A percentile compares a stretch with the other conserved stretches of the same genome.
These are phyloP conservation scores for Fusarium zealandicum DNA, from an alignment of 2,329 filamentous ascomycete species.

Conservation along the genomic window DNA sequence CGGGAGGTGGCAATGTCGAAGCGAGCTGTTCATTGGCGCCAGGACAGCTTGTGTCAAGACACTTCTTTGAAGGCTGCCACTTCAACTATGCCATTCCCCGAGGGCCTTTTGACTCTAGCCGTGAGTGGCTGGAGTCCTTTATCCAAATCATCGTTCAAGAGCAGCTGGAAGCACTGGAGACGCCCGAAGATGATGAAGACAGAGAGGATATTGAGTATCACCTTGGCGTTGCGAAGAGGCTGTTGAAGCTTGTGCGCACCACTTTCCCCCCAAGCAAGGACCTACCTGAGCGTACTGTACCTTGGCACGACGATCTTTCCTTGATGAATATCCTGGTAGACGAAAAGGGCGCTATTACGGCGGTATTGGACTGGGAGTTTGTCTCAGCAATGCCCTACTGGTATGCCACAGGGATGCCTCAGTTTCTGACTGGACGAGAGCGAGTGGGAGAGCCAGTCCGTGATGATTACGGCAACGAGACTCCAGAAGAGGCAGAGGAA, in stretches of 20 bases:
- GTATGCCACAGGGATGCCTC: conserved; percentile 44
- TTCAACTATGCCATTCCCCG: conserved; percentile 43
- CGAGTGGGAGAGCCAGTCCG: conserved; percentile 45
- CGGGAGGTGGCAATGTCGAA: neutral
- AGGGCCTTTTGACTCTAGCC: conserved; percentile 46
- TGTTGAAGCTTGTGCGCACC: neutral
- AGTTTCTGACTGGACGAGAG: conserved; percentile 42
- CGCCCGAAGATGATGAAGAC: neutral
- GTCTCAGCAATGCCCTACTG: conserved; percentile 51
- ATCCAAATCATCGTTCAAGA: neutral
- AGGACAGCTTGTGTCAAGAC: conserved; percentile 45
- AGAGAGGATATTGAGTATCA: neutral
- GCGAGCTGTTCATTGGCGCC: neutral
- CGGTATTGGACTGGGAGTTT: conserved; percentile 53
- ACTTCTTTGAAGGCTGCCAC: conserved; percentile 45
- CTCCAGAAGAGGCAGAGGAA: conserved; percentile 11
- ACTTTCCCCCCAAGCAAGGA: neutral
- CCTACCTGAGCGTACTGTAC: conserved; percentile 10
- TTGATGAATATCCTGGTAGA: conserved; percentile 52
- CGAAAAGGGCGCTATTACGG: conserved; percentile 45
- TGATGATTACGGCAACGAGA: conserved; percentile 43
- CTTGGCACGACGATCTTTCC: conserved; percentile 49
- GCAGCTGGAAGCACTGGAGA: neutral
- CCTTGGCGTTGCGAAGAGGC: neutral
- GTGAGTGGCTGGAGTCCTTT: conserved; percentile 44